Evolutionary conservation across 768 basidiomycete species (phyloP), one percentile per base, ranked within the genome.

Genomic region (Termitomyces sp.): DNA sequence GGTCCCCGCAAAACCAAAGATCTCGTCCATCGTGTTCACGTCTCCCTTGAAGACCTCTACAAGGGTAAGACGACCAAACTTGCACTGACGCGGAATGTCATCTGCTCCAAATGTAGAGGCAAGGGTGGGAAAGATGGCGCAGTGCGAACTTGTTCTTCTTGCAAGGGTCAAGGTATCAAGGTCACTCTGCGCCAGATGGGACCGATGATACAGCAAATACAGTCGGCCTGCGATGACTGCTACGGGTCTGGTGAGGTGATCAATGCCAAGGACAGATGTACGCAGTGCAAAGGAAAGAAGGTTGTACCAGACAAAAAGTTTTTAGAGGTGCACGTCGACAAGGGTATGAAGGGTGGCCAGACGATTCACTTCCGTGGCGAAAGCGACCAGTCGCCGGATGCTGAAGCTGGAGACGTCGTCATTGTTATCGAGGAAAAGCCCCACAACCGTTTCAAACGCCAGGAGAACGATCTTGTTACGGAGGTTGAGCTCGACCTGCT

Each of bases 131-230:
- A 98, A 74, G 95, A 97, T 17, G 97, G 96, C 55, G 91, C 97
- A 51, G 93, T 97, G 60, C 83, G 86, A 68, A 66, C 78, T 28
- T 99, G 97, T 73, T 61, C 70, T 43, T 66, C 76, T 14, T 99
- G 97, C 76, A 80, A 75, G 66, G 97, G 97, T 55, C 91, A 93
- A 62, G 97, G 97, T 65, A 75, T 95, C 77, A 91, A 87, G 70
- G 73, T 98, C 67, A 92, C 89, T 51, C 75, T 98, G 59, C 90
- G 97, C 59, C 97, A 98, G 71, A 91, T 99, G 85, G 97, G 97
- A 28, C 97, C 97, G 5, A 99, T 99, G 97, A 92, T 99, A 64
- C 97, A 99, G 73, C 96, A 99, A 74, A 91, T 98, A 63, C 97
- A 98, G 70, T 91, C 93, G 53, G 80, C 85, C 45, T 99, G 97